Evolutionary conservation across 192 early-diverging fungal species (phyloP).

Genomic region (Mycoemilia scoparia): DNA sequence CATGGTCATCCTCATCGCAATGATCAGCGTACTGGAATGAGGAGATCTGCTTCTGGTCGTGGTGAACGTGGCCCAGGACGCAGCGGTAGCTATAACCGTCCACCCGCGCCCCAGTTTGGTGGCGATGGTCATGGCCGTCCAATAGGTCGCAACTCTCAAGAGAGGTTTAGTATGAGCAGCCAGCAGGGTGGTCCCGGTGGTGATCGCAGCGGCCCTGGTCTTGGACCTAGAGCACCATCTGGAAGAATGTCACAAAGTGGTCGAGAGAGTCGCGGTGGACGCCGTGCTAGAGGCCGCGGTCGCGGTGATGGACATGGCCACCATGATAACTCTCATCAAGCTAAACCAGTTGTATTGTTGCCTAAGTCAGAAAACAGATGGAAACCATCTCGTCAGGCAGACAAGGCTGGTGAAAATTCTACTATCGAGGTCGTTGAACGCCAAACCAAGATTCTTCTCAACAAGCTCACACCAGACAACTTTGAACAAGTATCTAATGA

Average conservation of each 20-base stretch:
- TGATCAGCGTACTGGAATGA: conserved; percentile 24
- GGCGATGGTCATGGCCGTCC: too few species aligned
- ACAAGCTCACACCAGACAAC: conserved; percentile 94
- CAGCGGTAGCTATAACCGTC: conserved; percentile 4
- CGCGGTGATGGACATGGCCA: conserved; percentile 39
- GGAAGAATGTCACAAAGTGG: conserved; percentile 29
- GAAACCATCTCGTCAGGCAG: conserved; percentile 30
- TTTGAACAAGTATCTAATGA: conserved; percentile 74
- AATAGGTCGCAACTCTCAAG: too few species aligned
- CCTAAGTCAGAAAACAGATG: conserved; percentile 11
- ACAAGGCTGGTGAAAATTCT: conserved; percentile 18
- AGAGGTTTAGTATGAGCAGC: conserved; percentile 25
- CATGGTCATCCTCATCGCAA: conserved; percentile 6
- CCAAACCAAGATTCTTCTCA: conserved; percentile 76
- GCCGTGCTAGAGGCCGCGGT: conserved; percentile 29
- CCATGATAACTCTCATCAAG: conserved; percentile 28
- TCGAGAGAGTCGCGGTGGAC: conserved; percentile 36
- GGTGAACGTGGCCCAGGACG: conserved; percentile 7
- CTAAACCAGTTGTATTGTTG: conserved; percentile 63
- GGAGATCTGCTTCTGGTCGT: conserved; percentile 17
- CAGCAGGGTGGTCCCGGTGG: conserved; percentile 11
- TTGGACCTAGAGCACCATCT: conserved; percentile 21
- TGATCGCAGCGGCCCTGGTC: conserved; percentile 10
- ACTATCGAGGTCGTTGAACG: conserved; percentile 44
- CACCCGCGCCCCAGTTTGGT: conserved; percentile 9